These are phyloP conservation scores for Penicillium capsulatum DNA, from an alignment of 2,329 filamentous ascomycete genomes.

Conservation along the genomic window DNA sequence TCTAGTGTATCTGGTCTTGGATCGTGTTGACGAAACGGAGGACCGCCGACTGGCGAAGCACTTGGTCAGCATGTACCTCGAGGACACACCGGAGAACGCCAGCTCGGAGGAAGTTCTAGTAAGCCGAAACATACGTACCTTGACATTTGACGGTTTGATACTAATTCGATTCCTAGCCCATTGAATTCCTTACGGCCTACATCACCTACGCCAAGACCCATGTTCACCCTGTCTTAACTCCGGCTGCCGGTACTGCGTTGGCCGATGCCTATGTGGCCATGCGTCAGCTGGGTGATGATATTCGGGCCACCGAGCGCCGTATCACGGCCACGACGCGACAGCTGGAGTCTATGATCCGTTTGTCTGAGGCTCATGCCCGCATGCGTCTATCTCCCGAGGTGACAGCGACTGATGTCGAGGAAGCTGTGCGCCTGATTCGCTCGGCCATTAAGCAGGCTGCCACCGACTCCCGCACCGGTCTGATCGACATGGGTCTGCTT, in stretches of 20 bases:
- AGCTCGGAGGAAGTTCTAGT: constrained; percentile 74
- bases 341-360: constrained; percentile 96
- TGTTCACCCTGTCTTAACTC: constrained; percentile 76
- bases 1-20: constrained; percentile 91
- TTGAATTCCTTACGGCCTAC: constrained; percentile 94
- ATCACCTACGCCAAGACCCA: constrained; percentile 92
- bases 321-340: constrained; percentile 97
- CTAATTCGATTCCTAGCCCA: constrained; percentile 54
- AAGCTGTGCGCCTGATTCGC: constrained; percentile 89
- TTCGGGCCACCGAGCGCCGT: constrained; percentile 83
- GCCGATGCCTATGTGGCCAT: constrained; percentile 87
- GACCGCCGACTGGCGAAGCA: constrained; percentile 89
- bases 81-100: constrained; percentile 85
- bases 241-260: constrained; percentile 75
- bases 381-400: constrained; percentile 82
- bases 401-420: constrained; percentile 74
- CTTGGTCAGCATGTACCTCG: constrained; percentile 91
- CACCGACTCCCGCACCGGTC: constrained; percentile 83
- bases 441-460: constrained; percentile 92
- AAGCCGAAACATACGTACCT: constrained; percentile 38
- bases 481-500: constrained; percentile 94
- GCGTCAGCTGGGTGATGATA: constrained; percentile 85
- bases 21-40: constrained; percentile 83
- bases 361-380: constrained; percentile 93
- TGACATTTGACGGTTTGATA: constrained; percentile 15